Percentiles rank a stretch among this genome's conserved stretches.
Conservation (phyloP, 352 stramenopile genomes). For the Blastocystis sp. region DNA sequence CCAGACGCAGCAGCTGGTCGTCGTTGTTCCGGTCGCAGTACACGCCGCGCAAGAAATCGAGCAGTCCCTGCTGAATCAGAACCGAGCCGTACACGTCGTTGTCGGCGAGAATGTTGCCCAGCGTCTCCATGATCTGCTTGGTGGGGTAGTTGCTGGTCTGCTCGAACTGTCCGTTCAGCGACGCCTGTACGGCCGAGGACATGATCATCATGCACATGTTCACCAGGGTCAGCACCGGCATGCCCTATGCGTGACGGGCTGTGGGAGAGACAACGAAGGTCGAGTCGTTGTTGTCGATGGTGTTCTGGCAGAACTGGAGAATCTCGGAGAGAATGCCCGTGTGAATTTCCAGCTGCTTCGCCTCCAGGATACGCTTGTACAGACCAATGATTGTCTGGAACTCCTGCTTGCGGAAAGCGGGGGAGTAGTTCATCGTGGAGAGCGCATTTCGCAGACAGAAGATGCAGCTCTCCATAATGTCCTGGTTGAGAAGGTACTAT, state of each 20-base stretch:
- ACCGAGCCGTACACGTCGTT: constrained; percentile 11
- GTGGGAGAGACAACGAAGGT: not conserved
- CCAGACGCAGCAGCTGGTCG: constrained; percentile 15
- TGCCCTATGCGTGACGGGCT: not conserved
- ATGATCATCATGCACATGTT: not conserved
- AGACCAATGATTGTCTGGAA: not conserved
- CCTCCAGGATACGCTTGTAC: not conserved
- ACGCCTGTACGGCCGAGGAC: not conserved
- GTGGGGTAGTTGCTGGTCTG: constrained; percentile 25
- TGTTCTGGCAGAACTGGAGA: constrained; percentile 14
- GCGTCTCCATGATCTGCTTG: constrained; percentile 37
- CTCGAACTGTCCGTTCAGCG: constrained; percentile 1
- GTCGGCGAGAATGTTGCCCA: constrained; percentile 50
- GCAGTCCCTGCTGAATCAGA: constrained; percentile 4
- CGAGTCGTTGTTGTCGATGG: constrained; percentile 24
- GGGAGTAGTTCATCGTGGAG: not conserved
- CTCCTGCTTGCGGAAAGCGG: not conserved
- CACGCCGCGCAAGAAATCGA: constrained; percentile 1
- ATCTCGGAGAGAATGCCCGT: constrained; percentile 49
- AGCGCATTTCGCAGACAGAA: constrained; percentile 48
- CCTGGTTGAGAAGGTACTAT: constrained; percentile 56
- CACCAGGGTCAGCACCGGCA: constrained; percentile 3
- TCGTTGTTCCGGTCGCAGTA: constrained; percentile 50
- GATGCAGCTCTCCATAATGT: constrained; percentile 67
- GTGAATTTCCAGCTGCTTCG: constrained; percentile 35